Conservation (phyloP, 768 basidiomycete species). For the Inosperma sp. region DNA sequence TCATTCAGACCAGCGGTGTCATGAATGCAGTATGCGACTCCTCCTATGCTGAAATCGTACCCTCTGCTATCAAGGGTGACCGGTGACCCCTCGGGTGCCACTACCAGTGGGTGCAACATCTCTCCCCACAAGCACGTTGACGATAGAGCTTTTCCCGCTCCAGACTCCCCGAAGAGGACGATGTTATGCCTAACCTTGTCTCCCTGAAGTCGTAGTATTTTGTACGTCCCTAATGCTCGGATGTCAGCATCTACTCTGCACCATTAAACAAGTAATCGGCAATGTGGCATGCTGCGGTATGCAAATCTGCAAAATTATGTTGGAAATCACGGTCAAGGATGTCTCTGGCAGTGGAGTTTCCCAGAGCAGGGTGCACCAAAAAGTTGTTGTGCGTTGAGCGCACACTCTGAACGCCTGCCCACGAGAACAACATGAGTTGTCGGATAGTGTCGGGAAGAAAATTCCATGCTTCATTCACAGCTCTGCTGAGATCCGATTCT, state of each 20-base stretch:
- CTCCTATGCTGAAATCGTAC: slow-evolving; percentile 25
- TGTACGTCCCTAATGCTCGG: no score
- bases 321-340: background rate
- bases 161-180: slow-evolving; percentile 37
- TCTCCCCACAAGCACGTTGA: slow-evolving; percentile 32
- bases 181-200: no score
- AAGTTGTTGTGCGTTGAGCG: background rate
- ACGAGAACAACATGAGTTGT: slow-evolving; percentile 2
- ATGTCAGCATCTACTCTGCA: no score
- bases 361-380: background rate
- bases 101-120: slow-evolving; percentile 28
- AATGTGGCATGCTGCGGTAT: background rate
- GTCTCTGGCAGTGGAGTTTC: background rate
- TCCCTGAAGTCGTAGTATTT: no score
- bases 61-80: slow-evolving; percentile 29
- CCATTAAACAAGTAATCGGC: slow-evolving; percentile 3
- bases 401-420: slow-evolving; percentile 5
- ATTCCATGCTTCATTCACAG: slow-evolving; percentile 6
- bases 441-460: background rate
- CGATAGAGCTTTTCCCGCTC: slow-evolving; percentile 28
- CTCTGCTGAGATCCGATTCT: slow-evolving; percentile 1
- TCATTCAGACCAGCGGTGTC: slow-evolving; percentile 41
- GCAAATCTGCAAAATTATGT: background rate
- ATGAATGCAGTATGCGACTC: slow-evolving; percentile 25
- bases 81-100: slow-evolving; percentile 29